A percentile compares a stretch with the other conserved stretches of the same genome.
phyloP scores from a whole-genome alignment of 306 rosid species.

The Cicer arietinum region DNA sequence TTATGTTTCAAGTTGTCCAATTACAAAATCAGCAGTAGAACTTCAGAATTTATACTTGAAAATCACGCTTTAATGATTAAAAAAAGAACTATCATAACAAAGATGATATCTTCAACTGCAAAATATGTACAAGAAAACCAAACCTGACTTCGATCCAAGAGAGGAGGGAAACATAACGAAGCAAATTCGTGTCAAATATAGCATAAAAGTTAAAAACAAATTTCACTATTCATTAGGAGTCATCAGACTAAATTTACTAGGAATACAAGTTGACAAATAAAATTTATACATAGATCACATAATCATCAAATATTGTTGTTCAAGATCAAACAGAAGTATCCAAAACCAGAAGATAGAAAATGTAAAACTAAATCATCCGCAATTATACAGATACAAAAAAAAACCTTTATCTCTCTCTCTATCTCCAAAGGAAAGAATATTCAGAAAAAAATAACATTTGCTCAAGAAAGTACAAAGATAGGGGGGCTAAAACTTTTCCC shows the following conservation, averaged over 20 bases:
- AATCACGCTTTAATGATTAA: conserved; percentile 21
- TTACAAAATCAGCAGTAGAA: conserved; percentile 8
- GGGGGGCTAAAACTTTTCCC: background rate
- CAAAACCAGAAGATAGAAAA: conserved; percentile 15
- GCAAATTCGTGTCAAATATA: conserved; percentile 12
- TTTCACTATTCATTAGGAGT: conserved; percentile 15
- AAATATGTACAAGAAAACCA: conserved; percentile 16
- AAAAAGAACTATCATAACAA: background rate
- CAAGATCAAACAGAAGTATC: conserved; percentile 25
- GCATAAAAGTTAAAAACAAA: background rate
- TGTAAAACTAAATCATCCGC: background rate
- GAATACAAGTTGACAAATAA: conserved; percentile 7
- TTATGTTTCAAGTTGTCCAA: conserved; percentile 13
- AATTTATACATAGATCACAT: background rate
- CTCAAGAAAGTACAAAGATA: conserved; percentile 32
- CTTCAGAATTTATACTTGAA: conserved; percentile 17
- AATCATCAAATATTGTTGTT: conserved; percentile 18
- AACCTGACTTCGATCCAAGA: background rate
- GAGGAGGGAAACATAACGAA: conserved; percentile 32
- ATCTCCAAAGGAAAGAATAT: background rate
- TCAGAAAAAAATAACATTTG: background rate
- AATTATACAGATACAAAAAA: background rate
- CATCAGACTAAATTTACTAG: background rate
- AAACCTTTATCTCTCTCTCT: background rate
- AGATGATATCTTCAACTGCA: conserved; percentile 18